Base-by-base conservation (phyloP, 768 basidiomycete species). In the Termitomyces heimii region DNA sequence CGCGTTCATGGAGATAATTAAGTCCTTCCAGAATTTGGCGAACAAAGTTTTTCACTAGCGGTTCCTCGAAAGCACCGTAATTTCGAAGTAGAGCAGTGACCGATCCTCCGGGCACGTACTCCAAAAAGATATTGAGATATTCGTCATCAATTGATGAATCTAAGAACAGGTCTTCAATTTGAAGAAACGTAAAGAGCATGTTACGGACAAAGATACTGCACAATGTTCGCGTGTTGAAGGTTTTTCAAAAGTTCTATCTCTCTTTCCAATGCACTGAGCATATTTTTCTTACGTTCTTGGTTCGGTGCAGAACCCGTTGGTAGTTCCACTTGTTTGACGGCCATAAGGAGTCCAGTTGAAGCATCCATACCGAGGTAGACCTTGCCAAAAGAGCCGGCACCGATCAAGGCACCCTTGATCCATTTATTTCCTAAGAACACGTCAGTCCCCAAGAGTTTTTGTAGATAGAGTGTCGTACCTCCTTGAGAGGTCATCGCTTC, bases 331-430 rank as follows among this genome's bases (percentile, higher is more conserved):
- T 98, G 94, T 74, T 98, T 98, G 62, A 98, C 94, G 39, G 94
- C 94, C 94, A 98, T 97, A 60, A 98, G 78, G 22, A 94, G 75
- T 26, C 94, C 94, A 50, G 81, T 89, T 20, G 89, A 81, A 0
- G 93, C 91, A 70, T 95, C 94, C 92, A 97, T 94, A 34, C 93
- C 94, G 10, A 97, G 84, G 71, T 93, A 97, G 39, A 97, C 94
- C 67, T 93, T 92, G 52, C 94, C 94, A 66, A 96, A 96, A 0
- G 94, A 96, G 4, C 93, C 94, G 45, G 93, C 89, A 60, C 95
- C 94, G 61, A 97, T 96, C 63, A 97, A 82, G 10, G 94, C 94
- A 48, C 94, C 94, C 64, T 95, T 95, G 73, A 95, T 94, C 94
- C 95, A 98, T 70, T 96, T 97, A 67, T 88, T 90, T 40, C 85